Evolutionary conservation across 495 filamentous ascomycete species (phyloP).

Genomic region (Penicillium cosmopolitanum): DNA sequence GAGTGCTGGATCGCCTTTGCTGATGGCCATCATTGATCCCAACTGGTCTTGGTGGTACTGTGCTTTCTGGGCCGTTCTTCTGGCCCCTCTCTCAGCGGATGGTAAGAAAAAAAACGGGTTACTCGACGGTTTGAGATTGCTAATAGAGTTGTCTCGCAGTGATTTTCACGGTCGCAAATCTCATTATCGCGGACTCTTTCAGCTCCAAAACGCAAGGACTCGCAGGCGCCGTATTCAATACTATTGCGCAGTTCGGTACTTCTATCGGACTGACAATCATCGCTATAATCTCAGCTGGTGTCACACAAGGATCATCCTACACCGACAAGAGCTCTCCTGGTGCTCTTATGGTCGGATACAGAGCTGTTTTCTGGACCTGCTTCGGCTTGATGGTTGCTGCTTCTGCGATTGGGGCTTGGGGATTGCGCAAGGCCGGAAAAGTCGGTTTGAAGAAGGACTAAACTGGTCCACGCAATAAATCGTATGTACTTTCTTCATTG

Average conservation of each 20-base stretch:
- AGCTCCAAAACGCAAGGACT: conserved; percentile 60
- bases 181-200: conserved; percentile 63
- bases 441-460: conserved; percentile 58
- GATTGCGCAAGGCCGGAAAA: conserved; percentile 55
- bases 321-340: conserved; percentile 34
- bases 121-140: conserved; percentile 1
- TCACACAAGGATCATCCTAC: conserved; percentile 43
- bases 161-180: conserved; percentile 59
- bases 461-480: background rate
- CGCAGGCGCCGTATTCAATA: conserved; percentile 68
- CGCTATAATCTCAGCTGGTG: conserved; percentile 55
- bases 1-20: conserved; percentile 50
- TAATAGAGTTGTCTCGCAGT: conserved; percentile 40
- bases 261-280: conserved; percentile 60
- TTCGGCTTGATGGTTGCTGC: conserved; percentile 54
- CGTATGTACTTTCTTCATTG: background rate
- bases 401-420: conserved; percentile 45
- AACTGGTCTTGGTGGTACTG: conserved; percentile 59
- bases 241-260: conserved; percentile 62
- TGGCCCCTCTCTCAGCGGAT: conserved; percentile 55
- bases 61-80: conserved; percentile 52
- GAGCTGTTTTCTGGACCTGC: conserved; percentile 61
- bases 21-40: conserved; percentile 53
- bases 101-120: conserved; percentile 41
- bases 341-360: conserved; percentile 60